Percentiles rank a stretch among this genome's conserved stretches.
These are phyloP conservation scores for Nepenthes gracilis DNA, from an alignment of 148 eudicot species.

Conservation along the genomic window DNA sequence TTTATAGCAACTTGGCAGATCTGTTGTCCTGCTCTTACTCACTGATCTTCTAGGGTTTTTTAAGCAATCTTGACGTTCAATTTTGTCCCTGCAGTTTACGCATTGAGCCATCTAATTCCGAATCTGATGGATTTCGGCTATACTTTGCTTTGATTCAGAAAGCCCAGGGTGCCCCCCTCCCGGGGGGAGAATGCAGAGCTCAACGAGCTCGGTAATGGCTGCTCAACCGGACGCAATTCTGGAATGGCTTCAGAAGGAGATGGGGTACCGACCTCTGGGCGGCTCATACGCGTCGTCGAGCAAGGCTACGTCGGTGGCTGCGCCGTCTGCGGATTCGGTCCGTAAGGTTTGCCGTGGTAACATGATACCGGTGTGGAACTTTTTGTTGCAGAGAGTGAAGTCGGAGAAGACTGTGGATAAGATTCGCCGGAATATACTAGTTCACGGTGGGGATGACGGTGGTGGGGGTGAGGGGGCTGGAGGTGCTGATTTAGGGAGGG, in stretches of 20 bases:
- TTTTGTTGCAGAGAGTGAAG: slow-evolving; percentile 64
- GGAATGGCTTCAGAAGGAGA: slow-evolving; percentile 86
- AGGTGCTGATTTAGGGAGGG: slow-evolving; percentile 2
- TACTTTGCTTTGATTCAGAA: not conserved
- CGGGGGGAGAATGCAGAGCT: slow-evolving; percentile 30
- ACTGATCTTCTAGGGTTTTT: too few species aligned
- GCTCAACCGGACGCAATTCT: slow-evolving; percentile 74
- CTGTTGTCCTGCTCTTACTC: too few species aligned
- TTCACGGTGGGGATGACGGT: slow-evolving; percentile 23
- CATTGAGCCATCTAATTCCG: too few species aligned
- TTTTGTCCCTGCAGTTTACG: too few species aligned
- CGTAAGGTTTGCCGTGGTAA: slow-evolving; percentile 82
- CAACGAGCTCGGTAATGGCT: slow-evolving; percentile 33
- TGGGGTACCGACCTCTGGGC: slow-evolving; percentile 76
- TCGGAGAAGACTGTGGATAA: slow-evolving; percentile 75
- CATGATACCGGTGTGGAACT: slow-evolving; percentile 92
- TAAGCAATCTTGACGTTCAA: too few species aligned
- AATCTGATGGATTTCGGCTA: too few species aligned
- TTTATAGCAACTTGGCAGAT: too few species aligned
- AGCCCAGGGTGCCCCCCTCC: slow-evolving; percentile 13
- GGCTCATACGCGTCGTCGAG: slow-evolving; percentile 21
- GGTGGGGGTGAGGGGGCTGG: not conserved
- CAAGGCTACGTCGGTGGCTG: slow-evolving; percentile 18
- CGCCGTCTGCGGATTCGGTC: slow-evolving; percentile 56
- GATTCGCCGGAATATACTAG: slow-evolving; percentile 67